Base-by-base conservation (phyloP, 495 filamentous ascomycete species). In the Xylaria grammica region DNA sequence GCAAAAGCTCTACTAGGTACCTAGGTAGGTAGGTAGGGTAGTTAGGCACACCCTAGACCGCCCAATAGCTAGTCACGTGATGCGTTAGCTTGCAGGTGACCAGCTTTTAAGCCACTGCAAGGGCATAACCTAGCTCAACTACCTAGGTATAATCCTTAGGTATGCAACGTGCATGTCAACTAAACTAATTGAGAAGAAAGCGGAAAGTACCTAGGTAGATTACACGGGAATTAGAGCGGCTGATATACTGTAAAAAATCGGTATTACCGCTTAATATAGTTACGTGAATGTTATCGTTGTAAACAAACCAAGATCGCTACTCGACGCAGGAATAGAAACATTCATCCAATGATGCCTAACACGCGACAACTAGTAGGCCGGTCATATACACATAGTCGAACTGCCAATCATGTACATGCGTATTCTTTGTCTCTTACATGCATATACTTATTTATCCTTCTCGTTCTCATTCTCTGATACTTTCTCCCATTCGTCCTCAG, bases 401-500 rank as follows among this genome's bases (percentile, higher is more conserved):
- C 36, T 22, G 38, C 27, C 27, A 20, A 38, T 60, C 30, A 46
- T 46, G 45, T 65, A 58, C 50, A 52, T 46, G 15, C 48, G 15
- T 30, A 7, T 34, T 32, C n/a, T 82, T 80, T 55, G 81, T 81
- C 73, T 84, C 81, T 8, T 32, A 1, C 19, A 34, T n/a, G n/a
- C n/a, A n/a, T n/a, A n/a, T 27, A 10, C 58, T 71, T 51, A 80
- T 68, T 77, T 81, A 46, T 81, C 77, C 71, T 84, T 85, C 50
- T 82, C 82, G 60, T 81, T 83, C 75, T 82, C 82, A 61, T 81
- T 83, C 75, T 86, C 83, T 7, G 81, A 84, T 11, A 86, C 82
- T 69, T 81, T 81, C 70, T 86, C 84, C 84, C 84, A 86, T 72
- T 86, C 84, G 55, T 86, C 84, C 69, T 86, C 84, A 2, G 84